Percentiles rank a stretch among this genome's conserved stretches.
These are phyloP conservation scores for Hypholoma fasciculare DNA, from an alignment of 768 basidiomycete species.

Conservation along the genomic window DNA sequence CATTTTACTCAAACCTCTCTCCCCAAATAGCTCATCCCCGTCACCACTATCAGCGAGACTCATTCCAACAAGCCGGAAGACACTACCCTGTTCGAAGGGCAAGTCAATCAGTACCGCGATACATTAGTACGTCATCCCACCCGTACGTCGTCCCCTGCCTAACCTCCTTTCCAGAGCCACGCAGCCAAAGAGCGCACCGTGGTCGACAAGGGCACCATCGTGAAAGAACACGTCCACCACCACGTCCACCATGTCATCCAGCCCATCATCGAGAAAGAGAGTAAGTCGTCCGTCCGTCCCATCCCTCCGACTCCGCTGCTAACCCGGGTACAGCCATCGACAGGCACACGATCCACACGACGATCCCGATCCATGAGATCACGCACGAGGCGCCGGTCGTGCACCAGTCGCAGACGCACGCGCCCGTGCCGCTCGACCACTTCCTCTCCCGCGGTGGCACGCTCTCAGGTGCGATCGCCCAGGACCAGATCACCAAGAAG, in stretches of 20 bases:
- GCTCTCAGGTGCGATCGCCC: conserved; percentile 9
- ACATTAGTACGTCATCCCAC: conserved; percentile 18
- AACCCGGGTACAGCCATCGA: conserved; percentile 24
- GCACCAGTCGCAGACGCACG: conserved; percentile 34
- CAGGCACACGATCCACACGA: conserved; percentile 29
- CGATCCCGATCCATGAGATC: conserved; percentile 34
- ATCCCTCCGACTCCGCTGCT: not conserved
- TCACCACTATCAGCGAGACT: conserved; percentile 25
- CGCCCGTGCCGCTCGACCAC: conserved; percentile 31
- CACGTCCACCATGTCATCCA: conserved; percentile 39
- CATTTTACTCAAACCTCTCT: not conserved
- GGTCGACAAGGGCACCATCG: conserved; percentile 31
- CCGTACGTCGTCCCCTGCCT: not conserved
- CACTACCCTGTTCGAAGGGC: conserved; percentile 25
- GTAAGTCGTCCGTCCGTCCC: conserved; percentile 17
- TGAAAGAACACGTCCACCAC: conserved; percentile 32
- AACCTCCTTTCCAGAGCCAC: conserved; percentile 14
- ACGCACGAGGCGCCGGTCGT: conserved; percentile 37
- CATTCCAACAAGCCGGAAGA: conserved; percentile 30
- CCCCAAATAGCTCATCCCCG: conserved; percentile 22
- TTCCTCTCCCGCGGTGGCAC: conserved; percentile 28
- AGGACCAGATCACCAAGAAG: conserved; percentile 18
- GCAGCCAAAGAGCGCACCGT: conserved; percentile 26
- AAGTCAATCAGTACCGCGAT: conserved; percentile 27
- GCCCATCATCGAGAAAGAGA: conserved; percentile 38